A percentile compares a stretch with the other conserved stretches of the same genome.
These are phyloP conservation scores for Boletus pseudopeckii DNA, from an alignment of 768 basidiomycete species.

Conservation along the genomic window DNA sequence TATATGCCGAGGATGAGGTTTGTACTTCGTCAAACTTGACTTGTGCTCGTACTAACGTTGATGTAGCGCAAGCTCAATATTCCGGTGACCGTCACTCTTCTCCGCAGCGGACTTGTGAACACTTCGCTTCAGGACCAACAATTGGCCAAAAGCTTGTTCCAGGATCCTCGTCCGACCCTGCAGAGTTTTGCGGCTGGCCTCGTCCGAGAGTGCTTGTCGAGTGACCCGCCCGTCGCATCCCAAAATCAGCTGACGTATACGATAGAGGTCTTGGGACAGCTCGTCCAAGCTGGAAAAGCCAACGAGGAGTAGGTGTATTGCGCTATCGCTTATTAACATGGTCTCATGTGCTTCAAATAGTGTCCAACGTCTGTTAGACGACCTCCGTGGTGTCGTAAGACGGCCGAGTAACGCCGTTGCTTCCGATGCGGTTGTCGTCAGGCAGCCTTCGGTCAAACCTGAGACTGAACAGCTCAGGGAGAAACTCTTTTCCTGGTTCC, in stretches of 20 bases:
- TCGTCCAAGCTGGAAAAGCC: conserved; percentile 69
- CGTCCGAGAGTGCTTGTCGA: conserved; percentile 81
- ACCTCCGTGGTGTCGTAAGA: conserved; percentile 68
- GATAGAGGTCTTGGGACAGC: conserved; percentile 75
- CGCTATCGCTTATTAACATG: background rate
- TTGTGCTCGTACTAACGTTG: conserved; percentile 5
- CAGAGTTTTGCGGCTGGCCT: conserved; percentile 80
- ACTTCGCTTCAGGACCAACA: conserved; percentile 82
- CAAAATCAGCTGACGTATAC: conserved; percentile 77
- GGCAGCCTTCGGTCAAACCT: conserved; percentile 55
- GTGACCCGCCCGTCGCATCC: conserved; percentile 75
- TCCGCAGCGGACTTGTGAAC: conserved; percentile 80
- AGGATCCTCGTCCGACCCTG: conserved; percentile 72
- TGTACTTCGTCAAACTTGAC: conserved; percentile 21
- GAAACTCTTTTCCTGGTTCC: conserved; percentile 76
- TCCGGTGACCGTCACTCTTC: conserved; percentile 84
- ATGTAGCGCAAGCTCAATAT: conserved; percentile 92
- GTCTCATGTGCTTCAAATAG: conserved; percentile 35
- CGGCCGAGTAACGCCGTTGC: conserved; percentile 38
- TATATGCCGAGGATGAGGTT: conserved; percentile 96
- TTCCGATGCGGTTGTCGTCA: conserved; percentile 36
- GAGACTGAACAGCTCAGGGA: conserved; percentile 75
- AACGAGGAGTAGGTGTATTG: conserved; percentile 72
- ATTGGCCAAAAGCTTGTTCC: conserved; percentile 78
- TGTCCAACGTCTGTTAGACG: conserved; percentile 70